phyloP scores from a whole-genome alignment of 2,329 filamentous ascomycete species.

The Microdochium trichocladiopsis region DNA sequence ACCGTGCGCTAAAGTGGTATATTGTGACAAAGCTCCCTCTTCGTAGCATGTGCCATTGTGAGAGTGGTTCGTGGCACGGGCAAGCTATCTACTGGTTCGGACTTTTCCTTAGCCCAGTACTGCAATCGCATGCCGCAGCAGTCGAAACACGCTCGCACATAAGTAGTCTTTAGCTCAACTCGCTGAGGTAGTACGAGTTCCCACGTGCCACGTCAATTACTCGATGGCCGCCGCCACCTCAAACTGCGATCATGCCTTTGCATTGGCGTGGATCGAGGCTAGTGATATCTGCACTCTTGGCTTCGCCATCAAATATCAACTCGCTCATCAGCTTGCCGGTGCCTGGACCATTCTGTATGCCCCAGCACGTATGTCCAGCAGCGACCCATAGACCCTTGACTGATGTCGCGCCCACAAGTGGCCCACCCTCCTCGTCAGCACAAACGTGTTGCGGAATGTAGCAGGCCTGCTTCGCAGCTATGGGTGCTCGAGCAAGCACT shows the following conservation, averaged over 20 bases:
- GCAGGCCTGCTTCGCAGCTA: constrained; percentile 79
- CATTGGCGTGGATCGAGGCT: constrained; percentile 62
- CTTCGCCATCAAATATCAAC: constrained; percentile 65
- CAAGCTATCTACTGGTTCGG: too few species aligned
- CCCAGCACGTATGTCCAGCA: constrained; percentile 94
- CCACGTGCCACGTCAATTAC: too few species aligned
- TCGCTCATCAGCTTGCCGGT: constrained; percentile 79
- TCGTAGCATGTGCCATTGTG: too few species aligned
- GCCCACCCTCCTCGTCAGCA: constrained; percentile 54
- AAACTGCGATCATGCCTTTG: constrained; percentile 30
- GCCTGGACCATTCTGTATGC: constrained; percentile 89
- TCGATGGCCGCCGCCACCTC: too few species aligned
- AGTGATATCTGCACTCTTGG: constrained; percentile 59
- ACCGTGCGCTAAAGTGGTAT: too few species aligned
- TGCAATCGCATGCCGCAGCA: too few species aligned
- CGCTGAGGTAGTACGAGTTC: too few species aligned
- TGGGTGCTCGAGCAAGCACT: constrained; percentile 58
- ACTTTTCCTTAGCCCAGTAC: too few species aligned
- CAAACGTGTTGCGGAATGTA: constrained; percentile 76
- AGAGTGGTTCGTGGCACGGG: too few species aligned
- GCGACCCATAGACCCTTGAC: constrained; percentile 73
- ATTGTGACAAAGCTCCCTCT: too few species aligned
- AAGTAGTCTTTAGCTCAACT: too few species aligned
- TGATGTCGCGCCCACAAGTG: constrained; percentile 70
- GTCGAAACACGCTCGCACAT: too few species aligned